phyloP scores from a whole-genome alignment of 805 yeast species.

The Saturnispora besseyi region DNA sequence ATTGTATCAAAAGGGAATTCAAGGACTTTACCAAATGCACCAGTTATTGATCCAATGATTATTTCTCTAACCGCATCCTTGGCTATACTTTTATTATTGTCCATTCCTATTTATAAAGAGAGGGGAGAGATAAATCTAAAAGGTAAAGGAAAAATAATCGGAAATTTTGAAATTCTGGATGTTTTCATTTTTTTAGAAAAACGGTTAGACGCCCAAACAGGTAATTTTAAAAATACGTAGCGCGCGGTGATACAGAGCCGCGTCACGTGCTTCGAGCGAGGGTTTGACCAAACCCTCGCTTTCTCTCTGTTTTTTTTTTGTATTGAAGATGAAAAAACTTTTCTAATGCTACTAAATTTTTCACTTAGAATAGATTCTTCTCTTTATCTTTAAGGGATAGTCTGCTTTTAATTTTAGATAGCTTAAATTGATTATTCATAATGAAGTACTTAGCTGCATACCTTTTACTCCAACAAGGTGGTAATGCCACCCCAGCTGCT shows the following conservation, averaged over 20 bases:
- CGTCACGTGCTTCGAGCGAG: slow-evolving; percentile 8
- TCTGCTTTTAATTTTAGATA: slow-evolving; percentile 43
- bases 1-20: slow-evolving; percentile 93
- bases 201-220: not conserved
- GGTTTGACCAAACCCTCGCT: not conserved
- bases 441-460: slow-evolving; percentile 99
- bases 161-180: no score
- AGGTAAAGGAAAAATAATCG: no score
- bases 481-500: slow-evolving; percentile 89
- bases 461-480: slow-evolving; percentile 96
- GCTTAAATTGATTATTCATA: slow-evolving; percentile 75
- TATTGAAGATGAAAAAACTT: no score
- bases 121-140: no score
- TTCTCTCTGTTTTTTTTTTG: no score
- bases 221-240: not conserved
- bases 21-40: slow-evolving; percentile 72
- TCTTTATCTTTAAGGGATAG: slow-evolving; percentile 53
- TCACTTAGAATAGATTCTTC: not conserved
- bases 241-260: not conserved
- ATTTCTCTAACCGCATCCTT: slow-evolving; percentile 33
- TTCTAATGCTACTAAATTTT: not conserved
- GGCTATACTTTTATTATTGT: slow-evolving; percentile 12
- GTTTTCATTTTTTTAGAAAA: no score
- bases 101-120: not conserved
- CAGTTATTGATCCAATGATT: slow-evolving; percentile 51